Evolutionary conservation across 2,329 filamentous ascomycete species (phyloP).

Genomic region (Ascochyta rabiei): DNA sequence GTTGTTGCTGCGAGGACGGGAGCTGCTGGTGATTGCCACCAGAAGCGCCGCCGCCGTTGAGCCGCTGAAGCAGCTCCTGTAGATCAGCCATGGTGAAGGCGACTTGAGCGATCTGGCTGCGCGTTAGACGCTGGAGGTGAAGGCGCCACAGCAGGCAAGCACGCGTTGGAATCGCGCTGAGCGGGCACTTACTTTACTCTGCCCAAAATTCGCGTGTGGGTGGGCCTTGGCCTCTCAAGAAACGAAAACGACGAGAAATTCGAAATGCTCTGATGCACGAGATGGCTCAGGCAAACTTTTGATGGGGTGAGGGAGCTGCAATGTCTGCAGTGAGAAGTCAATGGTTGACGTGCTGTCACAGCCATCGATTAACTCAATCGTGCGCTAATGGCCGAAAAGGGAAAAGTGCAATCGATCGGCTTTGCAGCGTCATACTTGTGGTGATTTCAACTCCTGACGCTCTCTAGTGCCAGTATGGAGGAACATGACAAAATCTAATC

Average conservation of each 20-base stretch:
- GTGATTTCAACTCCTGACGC: too few relatives aligned
- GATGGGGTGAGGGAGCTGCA: slow-evolving; percentile 10
- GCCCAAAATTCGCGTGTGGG: slow-evolving; percentile 35
- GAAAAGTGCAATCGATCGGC: slow-evolving; percentile 5
- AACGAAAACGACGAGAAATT: not conserved
- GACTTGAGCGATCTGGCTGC: slow-evolving; percentile 26
- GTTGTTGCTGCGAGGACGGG: slow-evolving; percentile 30
- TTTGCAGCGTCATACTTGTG: slow-evolving; percentile 4
- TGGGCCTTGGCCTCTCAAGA: slow-evolving; percentile 9
- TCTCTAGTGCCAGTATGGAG: too few relatives aligned
- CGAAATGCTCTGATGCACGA: slow-evolving; percentile 13
- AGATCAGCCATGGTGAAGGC: slow-evolving; percentile 50
- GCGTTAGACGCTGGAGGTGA: slow-evolving; percentile 21
- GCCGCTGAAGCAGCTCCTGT: slow-evolving; percentile 52
- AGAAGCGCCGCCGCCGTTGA: slow-evolving; percentile 45
- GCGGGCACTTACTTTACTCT: slow-evolving; percentile 35
- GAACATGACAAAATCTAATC: too few relatives aligned
- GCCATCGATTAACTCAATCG: not conserved
- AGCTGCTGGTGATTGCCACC: slow-evolving; percentile 29
- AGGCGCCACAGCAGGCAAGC: slow-evolving; percentile 11
- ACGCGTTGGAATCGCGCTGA: slow-evolving; percentile 3
- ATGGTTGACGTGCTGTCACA: slow-evolving; percentile 10
- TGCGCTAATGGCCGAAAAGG: slow-evolving; percentile 6
- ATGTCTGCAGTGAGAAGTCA: slow-evolving; percentile 14
- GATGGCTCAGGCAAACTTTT: slow-evolving; percentile 16